Conservation (phyloP, 192 early-diverging fungal species). For the Mortierella alpina region DNA sequence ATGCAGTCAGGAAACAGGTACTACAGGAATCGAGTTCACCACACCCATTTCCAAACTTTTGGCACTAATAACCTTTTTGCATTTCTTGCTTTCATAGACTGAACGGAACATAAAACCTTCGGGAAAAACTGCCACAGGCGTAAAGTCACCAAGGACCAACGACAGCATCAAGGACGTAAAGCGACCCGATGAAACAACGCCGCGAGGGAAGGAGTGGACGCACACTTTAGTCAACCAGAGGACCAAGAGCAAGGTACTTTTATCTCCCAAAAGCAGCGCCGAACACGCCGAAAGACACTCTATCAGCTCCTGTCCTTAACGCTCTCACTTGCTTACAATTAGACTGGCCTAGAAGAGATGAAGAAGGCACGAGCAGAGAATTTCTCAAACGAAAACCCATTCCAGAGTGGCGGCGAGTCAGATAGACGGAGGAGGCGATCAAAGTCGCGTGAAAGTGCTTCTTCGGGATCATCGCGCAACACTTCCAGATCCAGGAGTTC, state of each 20-base stretch:
- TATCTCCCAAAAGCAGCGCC: no score
- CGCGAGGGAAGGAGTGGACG: not conserved
- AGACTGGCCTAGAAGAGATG: not conserved
- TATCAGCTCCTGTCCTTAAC: not conserved
- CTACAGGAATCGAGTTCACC: no score
- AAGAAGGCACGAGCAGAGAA: constrained; percentile 5
- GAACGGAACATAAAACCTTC: no score
- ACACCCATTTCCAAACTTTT: no score
- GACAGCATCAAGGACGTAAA: no score
- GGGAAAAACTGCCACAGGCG: no score
- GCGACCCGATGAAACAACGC: not conserved
- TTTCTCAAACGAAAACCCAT: constrained; percentile 50
- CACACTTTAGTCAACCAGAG: not conserved
- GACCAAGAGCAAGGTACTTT: not conserved
- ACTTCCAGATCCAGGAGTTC: not conserved
- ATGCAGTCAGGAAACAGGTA: no score
- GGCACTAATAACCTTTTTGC: no score
- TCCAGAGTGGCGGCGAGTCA: constrained; percentile 51
- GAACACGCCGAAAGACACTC: no score
- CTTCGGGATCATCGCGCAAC: constrained; percentile 4
- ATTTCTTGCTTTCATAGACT: no score
- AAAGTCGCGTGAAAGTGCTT: constrained; percentile 10
- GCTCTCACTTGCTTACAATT: not conserved
- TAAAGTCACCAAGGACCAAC: no score
- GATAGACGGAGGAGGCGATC: constrained; percentile 18